These are phyloP conservation scores for Suhomyces yuchorum DNA, from an alignment of 1,139 yeast species.

Conservation along the genomic window DNA sequence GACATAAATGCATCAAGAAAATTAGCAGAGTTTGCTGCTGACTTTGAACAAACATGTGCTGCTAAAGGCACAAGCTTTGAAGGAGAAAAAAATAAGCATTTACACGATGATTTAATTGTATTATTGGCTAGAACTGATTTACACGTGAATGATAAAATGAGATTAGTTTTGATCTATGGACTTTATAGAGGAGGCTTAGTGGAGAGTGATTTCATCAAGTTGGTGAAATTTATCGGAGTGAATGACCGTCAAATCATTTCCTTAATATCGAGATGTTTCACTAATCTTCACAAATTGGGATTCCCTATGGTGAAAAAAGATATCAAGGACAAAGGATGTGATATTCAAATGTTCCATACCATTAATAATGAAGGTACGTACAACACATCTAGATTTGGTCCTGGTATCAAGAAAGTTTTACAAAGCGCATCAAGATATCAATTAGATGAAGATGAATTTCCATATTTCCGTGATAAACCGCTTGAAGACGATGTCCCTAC, in stretches of 20 bases:
- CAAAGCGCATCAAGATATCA: constrained; percentile 50
- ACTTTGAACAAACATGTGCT: constrained; percentile 72
- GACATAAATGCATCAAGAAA: constrained; percentile 53
- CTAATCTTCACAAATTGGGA: constrained; percentile 68
- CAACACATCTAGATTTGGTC: constrained; percentile 76
- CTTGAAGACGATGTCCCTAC: constrained; percentile 54
- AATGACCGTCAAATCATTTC: constrained; percentile 55
- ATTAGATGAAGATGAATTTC: constrained; percentile 62
- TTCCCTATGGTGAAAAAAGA: constrained; percentile 59
- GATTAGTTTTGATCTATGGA: constrained; percentile 78
- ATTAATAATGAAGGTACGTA: constrained; percentile 66
- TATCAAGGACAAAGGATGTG: constrained; percentile 41
- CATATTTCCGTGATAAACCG: constrained; percentile 78
- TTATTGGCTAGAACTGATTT: constrained; percentile 57
- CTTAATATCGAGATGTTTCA: constrained; percentile 52
- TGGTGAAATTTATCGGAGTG: constrained; percentile 70
- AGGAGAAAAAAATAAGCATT: constrained; percentile 62
- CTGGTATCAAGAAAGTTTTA: constrained; percentile 65
- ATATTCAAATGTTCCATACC: constrained; percentile 58
- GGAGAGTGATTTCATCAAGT: constrained; percentile 69
- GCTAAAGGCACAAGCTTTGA: constrained; percentile 75
- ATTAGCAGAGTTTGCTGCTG: constrained; percentile 63
- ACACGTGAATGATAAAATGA: constrained; percentile 63
- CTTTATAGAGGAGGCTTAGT: constrained; percentile 84
- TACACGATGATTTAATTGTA: constrained; percentile 67